These are phyloP conservation scores for Xylaria telfairii DNA, from an alignment of 495 filamentous ascomycete genomes.

Conservation along the genomic window DNA sequence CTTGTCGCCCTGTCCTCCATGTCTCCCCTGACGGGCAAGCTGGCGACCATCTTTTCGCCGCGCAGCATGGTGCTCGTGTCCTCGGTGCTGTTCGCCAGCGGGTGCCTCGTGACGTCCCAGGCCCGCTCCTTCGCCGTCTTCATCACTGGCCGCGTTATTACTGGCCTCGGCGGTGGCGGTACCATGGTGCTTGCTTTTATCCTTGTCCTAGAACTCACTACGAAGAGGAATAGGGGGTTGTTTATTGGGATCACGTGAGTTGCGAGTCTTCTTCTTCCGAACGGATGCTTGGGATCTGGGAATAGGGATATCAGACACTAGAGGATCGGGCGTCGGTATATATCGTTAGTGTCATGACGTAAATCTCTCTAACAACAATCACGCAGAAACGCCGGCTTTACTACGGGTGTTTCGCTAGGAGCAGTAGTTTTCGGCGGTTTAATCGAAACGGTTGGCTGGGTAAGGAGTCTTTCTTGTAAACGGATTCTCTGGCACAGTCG, in stretches of 20 bases:
- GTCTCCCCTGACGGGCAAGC: conserved; percentile 68
- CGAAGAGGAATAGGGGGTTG: conserved; percentile 67
- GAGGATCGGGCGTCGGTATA: no score
- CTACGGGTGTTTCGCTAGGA: conserved; percentile 71
- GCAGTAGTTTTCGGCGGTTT: conserved; percentile 73
- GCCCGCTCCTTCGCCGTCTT: conserved; percentile 64
- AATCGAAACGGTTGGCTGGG: conserved; percentile 69
- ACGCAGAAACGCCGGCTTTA: conserved; percentile 58
- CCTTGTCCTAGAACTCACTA: conserved; percentile 70
- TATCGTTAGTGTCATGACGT: not conserved
- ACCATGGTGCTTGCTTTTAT: conserved; percentile 72
- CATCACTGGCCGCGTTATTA: conserved; percentile 67
- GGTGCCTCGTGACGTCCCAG: conserved; percentile 65
- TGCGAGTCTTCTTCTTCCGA: not conserved
- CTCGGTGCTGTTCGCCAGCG: conserved; percentile 62
- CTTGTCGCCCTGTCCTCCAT: conserved; percentile 73
- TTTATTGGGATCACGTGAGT: conserved; percentile 70
- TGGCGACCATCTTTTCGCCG: conserved; percentile 72
- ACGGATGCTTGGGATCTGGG: no score
- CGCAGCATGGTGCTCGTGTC: conserved; percentile 64
- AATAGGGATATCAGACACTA: not conserved
- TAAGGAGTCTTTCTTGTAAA: conserved; percentile 44
- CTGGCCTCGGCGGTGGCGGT: conserved; percentile 69
- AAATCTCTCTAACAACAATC: not conserved
- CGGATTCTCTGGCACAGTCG: no score